Evolutionary conservation across 2,329 filamentous ascomycete species (phyloP).

Genomic region (Alternaria consortialis): DNA sequence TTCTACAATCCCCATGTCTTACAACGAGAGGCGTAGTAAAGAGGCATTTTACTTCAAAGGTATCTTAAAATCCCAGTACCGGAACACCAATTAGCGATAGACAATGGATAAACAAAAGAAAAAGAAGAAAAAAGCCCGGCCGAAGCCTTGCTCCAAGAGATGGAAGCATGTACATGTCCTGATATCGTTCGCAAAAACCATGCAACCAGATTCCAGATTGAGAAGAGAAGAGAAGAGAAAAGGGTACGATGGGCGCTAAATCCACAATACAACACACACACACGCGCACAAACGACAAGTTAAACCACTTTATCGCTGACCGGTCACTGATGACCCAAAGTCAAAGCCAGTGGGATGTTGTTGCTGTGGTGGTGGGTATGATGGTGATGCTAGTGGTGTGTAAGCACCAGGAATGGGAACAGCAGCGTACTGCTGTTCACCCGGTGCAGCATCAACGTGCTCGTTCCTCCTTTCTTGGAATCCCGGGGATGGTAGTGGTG

Average conservation of each 20-base stretch:
- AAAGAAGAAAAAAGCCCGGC: not conserved
- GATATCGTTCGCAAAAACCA: constrained; percentile 6
- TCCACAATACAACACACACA: not conserved
- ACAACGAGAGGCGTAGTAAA: constrained; percentile 6
- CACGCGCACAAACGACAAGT: not conserved
- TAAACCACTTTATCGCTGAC: constrained; percentile 26
- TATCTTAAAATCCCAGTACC: constrained; percentile 4
- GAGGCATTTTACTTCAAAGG: constrained; percentile 6
- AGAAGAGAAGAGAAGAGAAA: constrained; percentile 4
- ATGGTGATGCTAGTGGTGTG: constrained; percentile 56
- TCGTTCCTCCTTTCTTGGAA: constrained; percentile 63
- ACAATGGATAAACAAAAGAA: not conserved
- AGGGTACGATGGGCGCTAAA: constrained; percentile 5
- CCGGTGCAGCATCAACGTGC: constrained; percentile 74
- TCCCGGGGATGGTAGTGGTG: constrained; percentile 43
- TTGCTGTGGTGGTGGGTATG: constrained; percentile 48
- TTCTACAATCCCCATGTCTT: not conserved
- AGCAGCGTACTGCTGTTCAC: constrained; percentile 83
- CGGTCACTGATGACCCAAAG: constrained; percentile 47
- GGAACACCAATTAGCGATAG: constrained; percentile 4
- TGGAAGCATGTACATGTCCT: constrained; percentile 7
- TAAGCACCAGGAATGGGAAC: constrained; percentile 93
- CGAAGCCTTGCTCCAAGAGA: not conserved
- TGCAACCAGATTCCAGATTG: constrained; percentile 8
- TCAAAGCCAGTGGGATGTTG: constrained; percentile 46